Conservation (phyloP, 1,284 basidiomycete genomes). For the Salmacisia buchloeana region DNA sequence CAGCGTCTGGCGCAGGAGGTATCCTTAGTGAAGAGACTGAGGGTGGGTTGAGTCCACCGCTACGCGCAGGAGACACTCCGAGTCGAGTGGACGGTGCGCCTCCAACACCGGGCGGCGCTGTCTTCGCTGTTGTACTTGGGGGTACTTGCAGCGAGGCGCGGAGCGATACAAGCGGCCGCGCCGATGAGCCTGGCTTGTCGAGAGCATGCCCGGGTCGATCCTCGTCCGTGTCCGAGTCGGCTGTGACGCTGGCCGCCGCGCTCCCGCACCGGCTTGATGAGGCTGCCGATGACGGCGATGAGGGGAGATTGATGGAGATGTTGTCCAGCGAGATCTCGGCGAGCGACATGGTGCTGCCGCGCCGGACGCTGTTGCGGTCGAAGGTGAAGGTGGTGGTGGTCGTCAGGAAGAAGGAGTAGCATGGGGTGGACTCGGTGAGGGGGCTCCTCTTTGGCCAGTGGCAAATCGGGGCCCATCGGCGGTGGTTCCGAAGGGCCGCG, state of each 20-base stretch:
- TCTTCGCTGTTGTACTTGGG: neutral
- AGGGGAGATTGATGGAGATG: neutral
- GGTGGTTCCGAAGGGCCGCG: too few relatives aligned
- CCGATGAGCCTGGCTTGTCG: neutral
- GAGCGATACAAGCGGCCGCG: neutral
- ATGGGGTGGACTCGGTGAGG: too few relatives aligned
- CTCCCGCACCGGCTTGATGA: neutral
- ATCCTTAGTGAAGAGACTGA: neutral
- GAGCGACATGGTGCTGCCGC: neutral
- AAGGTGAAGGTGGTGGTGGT: neutral
- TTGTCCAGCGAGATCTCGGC: slow-evolving; percentile 3
- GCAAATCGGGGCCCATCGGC: too few relatives aligned
- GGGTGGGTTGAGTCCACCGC: neutral
- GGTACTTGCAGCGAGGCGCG: slow-evolving; percentile 1
- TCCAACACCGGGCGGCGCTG: neutral
- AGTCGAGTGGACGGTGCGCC: slow-evolving; percentile 5
- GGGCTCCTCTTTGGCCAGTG: too few relatives aligned
- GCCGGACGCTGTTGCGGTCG: too few relatives aligned
- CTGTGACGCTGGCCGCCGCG: neutral
- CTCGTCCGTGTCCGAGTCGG: neutral
- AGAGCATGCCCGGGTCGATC: neutral
- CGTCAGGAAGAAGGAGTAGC: neutral
- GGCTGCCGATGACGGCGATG: neutral
- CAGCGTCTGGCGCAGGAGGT: neutral
- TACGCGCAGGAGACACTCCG: too few relatives aligned